Evolutionary conservation across 345 rosid species (phyloP).

Genomic region (Eutrema heterophyllum): DNA sequence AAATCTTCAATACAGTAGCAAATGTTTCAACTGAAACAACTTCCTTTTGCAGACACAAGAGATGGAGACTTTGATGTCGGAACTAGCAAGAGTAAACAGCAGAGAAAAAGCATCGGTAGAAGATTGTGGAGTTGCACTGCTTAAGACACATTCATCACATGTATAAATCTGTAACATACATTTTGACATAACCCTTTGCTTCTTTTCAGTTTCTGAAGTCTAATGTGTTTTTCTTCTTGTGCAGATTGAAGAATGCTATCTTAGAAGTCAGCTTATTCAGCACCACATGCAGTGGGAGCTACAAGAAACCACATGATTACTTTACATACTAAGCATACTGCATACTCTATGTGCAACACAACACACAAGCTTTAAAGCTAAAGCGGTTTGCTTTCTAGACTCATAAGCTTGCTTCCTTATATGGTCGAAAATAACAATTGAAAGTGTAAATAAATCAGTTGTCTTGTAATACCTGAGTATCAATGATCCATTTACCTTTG

Average conservation of each 20-base stretch:
- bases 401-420: neutral
- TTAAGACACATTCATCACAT: conserved; percentile 46
- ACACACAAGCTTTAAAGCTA: neutral
- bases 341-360: neutral
- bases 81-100: conserved; percentile 62
- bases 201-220: neutral
- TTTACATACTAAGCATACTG: neutral
- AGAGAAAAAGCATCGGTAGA: conserved; percentile 54
- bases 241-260: conserved; percentile 78
- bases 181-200: neutral
- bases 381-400: neutral
- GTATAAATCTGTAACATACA: conserved; percentile 27
- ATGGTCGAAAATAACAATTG: neutral
- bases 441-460: neutral
- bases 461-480: conserved; percentile 7
- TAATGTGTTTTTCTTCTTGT: neutral
- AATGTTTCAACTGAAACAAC: neutral
- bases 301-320: neutral
- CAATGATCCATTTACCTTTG: neutral
- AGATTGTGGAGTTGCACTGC: conserved; percentile 61
- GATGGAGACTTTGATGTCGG: conserved; percentile 57
- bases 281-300: conserved; percentile 15
- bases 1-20: neutral
- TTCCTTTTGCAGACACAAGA: conserved; percentile 54
- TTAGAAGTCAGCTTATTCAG: conserved; percentile 63